Base-by-base conservation (phyloP, 352 stramenopile genomes). In the Globisporangium okanoganense region DNA sequence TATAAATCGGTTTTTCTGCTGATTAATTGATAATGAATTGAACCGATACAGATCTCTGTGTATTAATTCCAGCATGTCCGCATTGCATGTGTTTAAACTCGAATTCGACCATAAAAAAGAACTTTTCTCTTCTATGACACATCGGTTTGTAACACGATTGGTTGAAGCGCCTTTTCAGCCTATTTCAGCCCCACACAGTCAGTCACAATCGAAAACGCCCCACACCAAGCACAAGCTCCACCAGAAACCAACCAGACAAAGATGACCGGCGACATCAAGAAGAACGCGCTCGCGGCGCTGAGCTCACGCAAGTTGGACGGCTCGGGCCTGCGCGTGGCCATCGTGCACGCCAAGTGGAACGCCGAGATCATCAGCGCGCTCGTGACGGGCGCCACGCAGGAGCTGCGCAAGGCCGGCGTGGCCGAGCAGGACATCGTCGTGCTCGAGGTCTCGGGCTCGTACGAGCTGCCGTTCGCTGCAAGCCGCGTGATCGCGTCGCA, bases 401-500 rank as follows among this genome's bases (percentile, higher is more conserved):
- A 94, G 70, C 72, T 96, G 51, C 64, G 75, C 58, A 68, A 74
- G 44, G 61, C 78, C 5, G 83, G 82, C 59, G 82, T 96, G 27
- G 61, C 68, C 14, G 76, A 88, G 27, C 29, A 76, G 43, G 82
- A 93, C 78, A 75, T 95, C 22, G 78, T 95, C 48, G 51, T 79
- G 47, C 67, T 82, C 27, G 67, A 93, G 52, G 96, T 99, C 38
- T 97, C 97, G 33, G 97, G 97, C 38, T 79, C 93, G 16, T 99
- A 97, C 71, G 97, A 99, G 82, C 80, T 99, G 27, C 97, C 97
- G 58, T 95, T 97, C 67, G 95, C 96, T 9, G 96, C 97, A 31
- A 96, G 87, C 64, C 81, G 81, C 55, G 71, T 92, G 53, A 94
- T 96, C 66, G 61, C 70, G 62, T 98, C 88, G 45, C 90, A 97